Conservation (phyloP, 2,329 filamentous ascomycete species). For the Catunica adiposa region DNA sequence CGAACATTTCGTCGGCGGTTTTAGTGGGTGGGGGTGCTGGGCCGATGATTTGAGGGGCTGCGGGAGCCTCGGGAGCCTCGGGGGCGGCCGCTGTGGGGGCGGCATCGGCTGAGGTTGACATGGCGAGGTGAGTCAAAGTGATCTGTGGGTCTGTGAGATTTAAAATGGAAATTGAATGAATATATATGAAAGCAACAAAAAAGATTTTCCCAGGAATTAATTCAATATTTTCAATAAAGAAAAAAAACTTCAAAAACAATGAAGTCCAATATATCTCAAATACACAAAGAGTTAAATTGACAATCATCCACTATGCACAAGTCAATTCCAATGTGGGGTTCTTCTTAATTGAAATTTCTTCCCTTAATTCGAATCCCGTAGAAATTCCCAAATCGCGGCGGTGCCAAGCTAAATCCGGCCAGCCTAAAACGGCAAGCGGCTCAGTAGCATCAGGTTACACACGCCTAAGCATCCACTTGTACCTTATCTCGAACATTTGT, state of each 20-base stretch:
- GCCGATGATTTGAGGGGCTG: constrained; percentile 35
- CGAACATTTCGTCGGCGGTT: constrained; percentile 38
- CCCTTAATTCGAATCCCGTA: background rate
- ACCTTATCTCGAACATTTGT: background rate
- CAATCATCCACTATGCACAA: too few species aligned
- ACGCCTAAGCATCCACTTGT: background rate
- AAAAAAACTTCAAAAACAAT: too few species aligned
- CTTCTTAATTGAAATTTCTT: background rate
- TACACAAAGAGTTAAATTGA: background rate
- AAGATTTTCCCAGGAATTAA: too few species aligned
- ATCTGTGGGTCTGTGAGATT: background rate
- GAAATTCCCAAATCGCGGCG: background rate
- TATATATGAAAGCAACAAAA: too few species aligned
- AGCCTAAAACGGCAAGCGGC: background rate
- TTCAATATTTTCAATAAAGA: too few species aligned
- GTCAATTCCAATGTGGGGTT: too few species aligned
- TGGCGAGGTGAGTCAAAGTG: too few species aligned
- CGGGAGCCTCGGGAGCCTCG: constrained; percentile 20
- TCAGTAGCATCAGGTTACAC: background rate
- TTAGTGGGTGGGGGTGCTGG: constrained; percentile 21
- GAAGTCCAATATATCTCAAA: background rate
- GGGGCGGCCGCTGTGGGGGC: background rate
- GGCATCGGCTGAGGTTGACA: background rate
- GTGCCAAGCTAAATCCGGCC: background rate
- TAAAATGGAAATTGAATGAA: background rate